A percentile compares a stretch with the other conserved stretches of the same genome.
These are phyloP conservation scores for Coniella lustricola DNA, from an alignment of 2,329 filamentous ascomycete genomes.

Conservation along the genomic window DNA sequence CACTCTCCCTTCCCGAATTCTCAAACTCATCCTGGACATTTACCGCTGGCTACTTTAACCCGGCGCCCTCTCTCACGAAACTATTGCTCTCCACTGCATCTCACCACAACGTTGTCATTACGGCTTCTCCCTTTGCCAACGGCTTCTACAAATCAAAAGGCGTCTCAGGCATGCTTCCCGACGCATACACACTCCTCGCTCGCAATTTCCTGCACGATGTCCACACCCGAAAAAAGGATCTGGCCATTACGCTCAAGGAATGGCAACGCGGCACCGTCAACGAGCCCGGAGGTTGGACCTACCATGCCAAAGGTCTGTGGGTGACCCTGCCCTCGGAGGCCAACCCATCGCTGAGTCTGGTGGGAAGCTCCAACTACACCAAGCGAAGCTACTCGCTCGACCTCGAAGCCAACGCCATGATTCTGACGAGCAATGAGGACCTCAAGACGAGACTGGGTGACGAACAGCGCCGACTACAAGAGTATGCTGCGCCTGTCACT, in stretches of 20 bases:
- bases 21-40: slow-evolving; percentile 81
- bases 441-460: slow-evolving; percentile 67
- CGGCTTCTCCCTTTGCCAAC: slow-evolving; percentile 87
- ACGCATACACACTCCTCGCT: slow-evolving; percentile 85
- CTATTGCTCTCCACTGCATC: slow-evolving; percentile 71
- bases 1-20: slow-evolving; percentile 57
- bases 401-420: slow-evolving; percentile 79
- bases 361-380: slow-evolving; percentile 94
- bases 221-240: slow-evolving; percentile 37
- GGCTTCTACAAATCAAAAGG: slow-evolving; percentile 88
- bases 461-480: slow-evolving; percentile 74
- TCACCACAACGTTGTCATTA: slow-evolving; percentile 71
- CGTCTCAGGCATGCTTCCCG: slow-evolving; percentile 81
- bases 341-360: slow-evolving; percentile 68
- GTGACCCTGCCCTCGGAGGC: slow-evolving; percentile 62
- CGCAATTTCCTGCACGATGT: slow-evolving; percentile 66
- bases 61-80: slow-evolving; percentile 73
- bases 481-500: slow-evolving; percentile 61
- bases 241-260: slow-evolving; percentile 69
- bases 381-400: slow-evolving; percentile 89
- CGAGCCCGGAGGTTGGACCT: slow-evolving; percentile 84
- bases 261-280: slow-evolving; percentile 81
- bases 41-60: slow-evolving; percentile 98
- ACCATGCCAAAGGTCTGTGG: slow-evolving; percentile 96
- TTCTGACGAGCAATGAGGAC: slow-evolving; percentile 70